Conservation (phyloP, 768 basidiomycete species). For the Pleurotus cornucopiae region DNA sequence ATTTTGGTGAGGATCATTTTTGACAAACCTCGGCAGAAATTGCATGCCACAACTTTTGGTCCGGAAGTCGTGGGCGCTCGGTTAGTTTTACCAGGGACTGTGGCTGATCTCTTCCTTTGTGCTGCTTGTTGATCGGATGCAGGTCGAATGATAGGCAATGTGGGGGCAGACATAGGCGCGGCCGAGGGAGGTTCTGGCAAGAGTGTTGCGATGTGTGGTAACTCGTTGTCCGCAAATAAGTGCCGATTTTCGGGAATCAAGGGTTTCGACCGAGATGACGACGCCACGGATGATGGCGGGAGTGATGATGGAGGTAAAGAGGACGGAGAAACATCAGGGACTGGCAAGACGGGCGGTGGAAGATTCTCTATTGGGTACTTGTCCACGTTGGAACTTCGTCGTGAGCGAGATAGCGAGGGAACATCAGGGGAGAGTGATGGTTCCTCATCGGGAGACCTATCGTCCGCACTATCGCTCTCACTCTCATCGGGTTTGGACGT, state of each 20-base stretch:
- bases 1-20: not conserved
- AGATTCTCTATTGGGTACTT: conserved; percentile 35
- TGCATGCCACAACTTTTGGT: conserved; percentile 85
- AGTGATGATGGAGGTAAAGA: conserved; percentile 7
- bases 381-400: conserved; percentile 45
- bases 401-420: conserved; percentile 40
- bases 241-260: conserved; percentile 29
- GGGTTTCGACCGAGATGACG: conserved; percentile 34
- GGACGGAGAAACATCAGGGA: conserved; percentile 24
- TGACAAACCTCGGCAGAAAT: conserved; percentile 77
- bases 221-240: conserved; percentile 56
- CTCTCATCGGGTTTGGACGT: conserved; percentile 56
- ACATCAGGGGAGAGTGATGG: conserved; percentile 59
- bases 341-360: conserved; percentile 29
- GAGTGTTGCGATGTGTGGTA: conserved; percentile 71
- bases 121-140: conserved; percentile 65
- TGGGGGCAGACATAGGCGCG: conserved; percentile 60
- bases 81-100: conserved; percentile 58
- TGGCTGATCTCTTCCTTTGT: conserved; percentile 66
- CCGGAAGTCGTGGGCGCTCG: conserved; percentile 64
- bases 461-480: conserved; percentile 65
- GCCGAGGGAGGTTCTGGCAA: conserved; percentile 54
- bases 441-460: conserved; percentile 48
- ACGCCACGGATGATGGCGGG: conserved; percentile 25
- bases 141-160: conserved; percentile 60